These are phyloP conservation scores for Petunia hybrid DNA, from an alignment of 305 asterid species.

Conservation along the genomic window DNA sequence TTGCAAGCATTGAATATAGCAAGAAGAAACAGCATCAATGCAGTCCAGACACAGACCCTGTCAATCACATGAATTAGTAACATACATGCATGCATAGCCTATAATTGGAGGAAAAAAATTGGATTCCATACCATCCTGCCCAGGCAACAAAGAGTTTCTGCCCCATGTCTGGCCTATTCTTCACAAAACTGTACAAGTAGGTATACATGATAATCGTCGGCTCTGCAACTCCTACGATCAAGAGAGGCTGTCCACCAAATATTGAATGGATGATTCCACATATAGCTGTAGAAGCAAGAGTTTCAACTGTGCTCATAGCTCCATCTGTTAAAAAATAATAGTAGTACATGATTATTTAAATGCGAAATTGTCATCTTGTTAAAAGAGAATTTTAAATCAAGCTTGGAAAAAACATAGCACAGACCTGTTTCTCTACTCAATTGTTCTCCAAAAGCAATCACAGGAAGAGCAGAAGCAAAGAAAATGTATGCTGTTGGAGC, in stretches of 20 bases:
- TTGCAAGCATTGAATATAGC: neutral
- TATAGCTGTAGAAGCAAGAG: conserved; percentile 14
- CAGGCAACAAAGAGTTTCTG: conserved; percentile 1
- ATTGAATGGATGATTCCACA: conserved; percentile 31
- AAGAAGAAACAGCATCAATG: too few species aligned
- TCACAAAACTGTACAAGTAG: neutral
- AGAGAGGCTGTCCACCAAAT: neutral
- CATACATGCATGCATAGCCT: neutral
- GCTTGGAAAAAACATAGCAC: neutral
- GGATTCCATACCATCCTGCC: conserved; percentile 21
- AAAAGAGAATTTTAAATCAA: too few species aligned
- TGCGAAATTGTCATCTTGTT: too few species aligned
- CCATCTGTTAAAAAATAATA: neutral
- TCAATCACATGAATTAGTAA: conserved; percentile 8
- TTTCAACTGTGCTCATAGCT: too few species aligned
- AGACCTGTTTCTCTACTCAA: conserved; percentile 83
- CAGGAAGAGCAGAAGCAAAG: conserved; percentile 72
- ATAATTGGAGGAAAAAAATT: neutral
- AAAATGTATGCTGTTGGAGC: too few species aligned
- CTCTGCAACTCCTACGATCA: too few species aligned
- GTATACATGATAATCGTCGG: neutral
- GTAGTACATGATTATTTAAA: too few species aligned
- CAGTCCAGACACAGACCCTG: neutral
- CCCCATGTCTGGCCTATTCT: conserved; percentile 1
- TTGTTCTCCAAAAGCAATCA: conserved; percentile 89